Percentiles rank a stretch among this genome's conserved stretches.
Evolutionary conservation across 2,329 filamentous ascomycete genomes (phyloP).

Genomic region (Periglandula ipomoeae): DNA sequence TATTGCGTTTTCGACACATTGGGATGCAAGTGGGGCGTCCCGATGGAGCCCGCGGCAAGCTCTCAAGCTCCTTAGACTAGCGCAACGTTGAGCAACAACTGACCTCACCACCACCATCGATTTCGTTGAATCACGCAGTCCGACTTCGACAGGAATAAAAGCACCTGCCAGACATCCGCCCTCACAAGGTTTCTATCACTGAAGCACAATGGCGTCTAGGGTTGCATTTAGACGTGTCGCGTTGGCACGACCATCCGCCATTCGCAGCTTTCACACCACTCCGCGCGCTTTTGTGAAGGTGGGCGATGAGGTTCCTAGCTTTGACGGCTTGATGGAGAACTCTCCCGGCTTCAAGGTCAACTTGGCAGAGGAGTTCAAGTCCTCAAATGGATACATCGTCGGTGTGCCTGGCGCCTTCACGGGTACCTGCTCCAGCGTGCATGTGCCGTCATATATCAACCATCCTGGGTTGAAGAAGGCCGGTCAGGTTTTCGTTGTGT

Average conservation of each 20-base stretch:
- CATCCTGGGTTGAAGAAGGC: constrained; percentile 69
- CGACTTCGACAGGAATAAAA: too few species aligned
- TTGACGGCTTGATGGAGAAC: constrained; percentile 70
- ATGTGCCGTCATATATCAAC: constrained; percentile 81
- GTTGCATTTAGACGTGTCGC: constrained; percentile 24
- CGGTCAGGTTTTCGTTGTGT: constrained; percentile 79
- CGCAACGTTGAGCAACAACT: too few species aligned
- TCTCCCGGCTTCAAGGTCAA: constrained; percentile 91
- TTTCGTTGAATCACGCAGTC: too few species aligned
- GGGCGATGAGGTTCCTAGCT: constrained; percentile 69
- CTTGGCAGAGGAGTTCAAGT: constrained; percentile 64
- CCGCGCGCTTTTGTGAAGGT: constrained; percentile 57
- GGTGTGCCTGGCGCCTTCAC: constrained; percentile 76
- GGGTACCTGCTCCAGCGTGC: constrained; percentile 47
- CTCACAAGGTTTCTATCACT: background rate
- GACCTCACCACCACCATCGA: too few species aligned
- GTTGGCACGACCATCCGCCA: constrained; percentile 19
- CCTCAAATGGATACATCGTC: constrained; percentile 70
- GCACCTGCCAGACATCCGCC: too few species aligned
- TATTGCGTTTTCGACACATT: too few species aligned
- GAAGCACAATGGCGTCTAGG: constrained; percentile 26
- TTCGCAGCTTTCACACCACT: constrained; percentile 54
- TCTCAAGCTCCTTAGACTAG: too few species aligned
- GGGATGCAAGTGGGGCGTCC: too few species aligned
- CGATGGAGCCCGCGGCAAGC: too few species aligned